These are phyloP conservation scores for Syzygium grande DNA, from an alignment of 345 rosid species.

Conservation along the genomic window DNA sequence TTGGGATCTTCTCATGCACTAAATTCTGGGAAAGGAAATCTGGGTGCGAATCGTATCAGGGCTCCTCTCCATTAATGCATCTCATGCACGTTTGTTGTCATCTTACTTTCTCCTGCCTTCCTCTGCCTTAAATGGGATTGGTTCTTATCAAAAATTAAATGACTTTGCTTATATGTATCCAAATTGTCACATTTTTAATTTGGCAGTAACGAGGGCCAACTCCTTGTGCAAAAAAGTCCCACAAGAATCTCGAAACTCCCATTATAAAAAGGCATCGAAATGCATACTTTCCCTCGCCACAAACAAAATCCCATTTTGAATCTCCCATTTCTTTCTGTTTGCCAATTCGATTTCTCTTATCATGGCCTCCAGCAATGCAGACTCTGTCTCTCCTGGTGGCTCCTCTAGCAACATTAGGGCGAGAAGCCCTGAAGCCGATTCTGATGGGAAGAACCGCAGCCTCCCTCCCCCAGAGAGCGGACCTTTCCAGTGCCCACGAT, in stretches of 20 bases:
- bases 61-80: not conserved
- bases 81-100: not conserved
- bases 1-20: not conserved
- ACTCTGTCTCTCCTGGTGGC: not conserved
- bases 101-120: not conserved
- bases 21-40: not conserved
- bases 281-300: not conserved
- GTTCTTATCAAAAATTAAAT: not conserved
- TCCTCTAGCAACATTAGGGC: not conserved
- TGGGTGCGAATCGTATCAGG: not conserved
- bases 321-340: not conserved
- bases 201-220: not conserved
- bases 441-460: slow-evolving; percentile 19
- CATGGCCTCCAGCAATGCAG: not conserved
- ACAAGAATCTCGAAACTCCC: not conserved
- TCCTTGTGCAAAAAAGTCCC: not conserved
- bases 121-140: not conserved
- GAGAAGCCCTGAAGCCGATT: not conserved
- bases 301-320: not conserved
- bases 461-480: slow-evolving; percentile 11
- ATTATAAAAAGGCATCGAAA: not conserved
- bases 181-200: not conserved
- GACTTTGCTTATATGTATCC: not conserved
- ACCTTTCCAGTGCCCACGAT: slow-evolving; percentile 16
- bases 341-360: not conserved